Percentiles rank a stretch among this genome's conserved stretches.
phyloP scores from a whole-genome alignment of 768 basidiomycete species.

The Phylloporus scabripes region DNA sequence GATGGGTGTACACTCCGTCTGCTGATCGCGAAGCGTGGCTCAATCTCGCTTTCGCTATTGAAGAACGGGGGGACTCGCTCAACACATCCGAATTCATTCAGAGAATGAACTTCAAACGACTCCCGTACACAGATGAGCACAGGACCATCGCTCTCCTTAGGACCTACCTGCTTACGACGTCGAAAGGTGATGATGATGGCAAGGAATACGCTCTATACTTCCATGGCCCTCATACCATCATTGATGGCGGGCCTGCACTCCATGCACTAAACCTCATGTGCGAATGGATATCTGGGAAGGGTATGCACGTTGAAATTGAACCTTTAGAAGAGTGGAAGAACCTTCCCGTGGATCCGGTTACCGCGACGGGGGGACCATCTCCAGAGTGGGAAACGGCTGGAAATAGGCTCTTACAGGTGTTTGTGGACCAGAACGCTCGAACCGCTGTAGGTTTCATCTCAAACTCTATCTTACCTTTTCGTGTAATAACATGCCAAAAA shows the following conservation, averaged over 20 bases:
- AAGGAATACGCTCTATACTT: constrained; percentile 20
- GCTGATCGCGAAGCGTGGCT: constrained; percentile 21
- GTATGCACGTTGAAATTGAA: constrained; percentile 7
- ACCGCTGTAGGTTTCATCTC: constrained; percentile 5
- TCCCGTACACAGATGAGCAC: constrained; percentile 12
- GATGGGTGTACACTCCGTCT: constrained; percentile 21
- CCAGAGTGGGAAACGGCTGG: constrained; percentile 16
- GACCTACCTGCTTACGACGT: constrained; percentile 12
- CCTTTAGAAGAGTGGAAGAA: constrained; percentile 22
- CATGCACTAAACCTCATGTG: constrained; percentile 20
- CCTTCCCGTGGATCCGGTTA: constrained; percentile 23
- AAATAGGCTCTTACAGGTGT: constrained; percentile 11
- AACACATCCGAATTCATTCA: constrained; percentile 15
- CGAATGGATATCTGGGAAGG: constrained; percentile 18
- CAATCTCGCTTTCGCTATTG: constrained; percentile 14
- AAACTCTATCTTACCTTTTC: neutral
- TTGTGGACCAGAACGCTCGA: constrained; percentile 1
- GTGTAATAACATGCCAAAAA: neutral
- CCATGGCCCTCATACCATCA: constrained; percentile 17
- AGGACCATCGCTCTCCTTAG: constrained; percentile 3
- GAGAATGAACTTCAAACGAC: constrained; percentile 11
- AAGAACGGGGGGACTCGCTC: constrained; percentile 14
- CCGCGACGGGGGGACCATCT: constrained; percentile 20
- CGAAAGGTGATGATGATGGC: neutral
- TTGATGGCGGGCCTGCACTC: constrained; percentile 21